phyloP scores from a whole-genome alignment of 2,329 filamentous ascomycete species.

The Claviceps capensis region DNA sequence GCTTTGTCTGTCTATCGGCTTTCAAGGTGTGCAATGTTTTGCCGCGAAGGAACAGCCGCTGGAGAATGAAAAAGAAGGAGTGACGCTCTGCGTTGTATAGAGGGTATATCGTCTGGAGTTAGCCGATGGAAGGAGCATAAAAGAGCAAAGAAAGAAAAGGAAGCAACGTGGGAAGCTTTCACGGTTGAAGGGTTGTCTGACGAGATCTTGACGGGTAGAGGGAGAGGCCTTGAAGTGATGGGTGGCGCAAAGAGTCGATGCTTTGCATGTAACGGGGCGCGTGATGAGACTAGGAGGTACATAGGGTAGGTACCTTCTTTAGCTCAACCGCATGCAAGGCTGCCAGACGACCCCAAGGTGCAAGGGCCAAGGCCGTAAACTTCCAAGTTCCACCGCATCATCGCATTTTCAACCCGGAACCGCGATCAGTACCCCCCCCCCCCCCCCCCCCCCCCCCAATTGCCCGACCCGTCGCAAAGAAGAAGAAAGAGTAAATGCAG shows the following conservation, averaged over 20 bases:
- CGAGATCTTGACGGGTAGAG: not conserved
- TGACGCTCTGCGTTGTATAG: not conserved
- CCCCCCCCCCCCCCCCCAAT: not conserved
- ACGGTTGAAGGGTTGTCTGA: not conserved
- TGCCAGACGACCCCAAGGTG: not conserved
- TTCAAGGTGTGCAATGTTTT: not conserved
- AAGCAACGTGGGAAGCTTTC: not conserved
- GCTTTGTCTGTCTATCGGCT: not conserved
- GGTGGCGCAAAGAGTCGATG: not conserved
- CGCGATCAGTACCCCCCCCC: not conserved
- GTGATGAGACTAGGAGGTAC: not conserved
- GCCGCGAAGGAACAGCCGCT: not conserved
- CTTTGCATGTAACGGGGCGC: constrained; percentile 3
- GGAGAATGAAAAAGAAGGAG: not conserved
- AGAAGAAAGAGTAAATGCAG: not conserved
- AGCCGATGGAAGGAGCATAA: too few species aligned
- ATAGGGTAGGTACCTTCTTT: not conserved
- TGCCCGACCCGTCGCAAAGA: not conserved
- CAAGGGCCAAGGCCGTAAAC: too few species aligned
- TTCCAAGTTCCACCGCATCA: not conserved
- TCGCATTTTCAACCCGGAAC: not conserved
- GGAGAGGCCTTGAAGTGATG: not conserved
- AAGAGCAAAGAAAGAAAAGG: not conserved
- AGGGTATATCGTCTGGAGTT: not conserved
- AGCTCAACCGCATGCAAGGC: constrained; percentile 4